phyloP scores from a whole-genome alignment of 2,329 filamentous ascomycete species.

The Leptographium lundbergii region DNA sequence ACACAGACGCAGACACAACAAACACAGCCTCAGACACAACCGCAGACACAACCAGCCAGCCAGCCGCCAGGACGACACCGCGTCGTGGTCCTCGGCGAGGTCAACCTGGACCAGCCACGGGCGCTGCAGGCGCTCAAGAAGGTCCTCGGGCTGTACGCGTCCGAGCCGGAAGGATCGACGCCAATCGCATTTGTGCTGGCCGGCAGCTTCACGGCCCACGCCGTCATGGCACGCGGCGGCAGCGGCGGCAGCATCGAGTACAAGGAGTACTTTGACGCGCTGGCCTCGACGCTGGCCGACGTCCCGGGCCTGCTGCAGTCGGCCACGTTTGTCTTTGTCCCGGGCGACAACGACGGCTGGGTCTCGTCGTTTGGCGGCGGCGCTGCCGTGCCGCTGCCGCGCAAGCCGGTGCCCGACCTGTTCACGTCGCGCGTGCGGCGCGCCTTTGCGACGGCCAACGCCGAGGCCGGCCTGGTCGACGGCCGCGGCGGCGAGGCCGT shows the following conservation, averaged over 20 bases:
- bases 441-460: conserved; percentile 66
- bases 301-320: conserved; percentile 68
- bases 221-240: conserved; percentile 53
- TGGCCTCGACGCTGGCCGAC: conserved; percentile 71
- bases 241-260: conserved; percentile 83
- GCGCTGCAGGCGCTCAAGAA: conserved; percentile 70
- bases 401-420: conserved; percentile 65
- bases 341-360: conserved; percentile 98
- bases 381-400: conserved; percentile 55
- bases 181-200: conserved; percentile 74
- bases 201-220: conserved; percentile 66
- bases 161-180: conserved; percentile 47
- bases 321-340: conserved; percentile 83
- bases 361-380: conserved; percentile 71
- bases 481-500: conserved; percentile 57
- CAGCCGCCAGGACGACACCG: conserved; percentile 30
- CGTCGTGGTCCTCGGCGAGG: conserved; percentile 69
- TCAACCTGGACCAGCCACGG: conserved; percentile 76
- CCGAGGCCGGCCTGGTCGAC: conserved; percentile 44
- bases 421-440: conserved; percentile 82
- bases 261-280: conserved; percentile 86
- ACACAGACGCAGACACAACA: not conserved
- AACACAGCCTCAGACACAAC: not conserved
- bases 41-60: not conserved
- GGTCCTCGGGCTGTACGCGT: conserved; percentile 62